phyloP scores from a whole-genome alignment of 306 rosid genomes.

The Carpinus fangiana region DNA sequence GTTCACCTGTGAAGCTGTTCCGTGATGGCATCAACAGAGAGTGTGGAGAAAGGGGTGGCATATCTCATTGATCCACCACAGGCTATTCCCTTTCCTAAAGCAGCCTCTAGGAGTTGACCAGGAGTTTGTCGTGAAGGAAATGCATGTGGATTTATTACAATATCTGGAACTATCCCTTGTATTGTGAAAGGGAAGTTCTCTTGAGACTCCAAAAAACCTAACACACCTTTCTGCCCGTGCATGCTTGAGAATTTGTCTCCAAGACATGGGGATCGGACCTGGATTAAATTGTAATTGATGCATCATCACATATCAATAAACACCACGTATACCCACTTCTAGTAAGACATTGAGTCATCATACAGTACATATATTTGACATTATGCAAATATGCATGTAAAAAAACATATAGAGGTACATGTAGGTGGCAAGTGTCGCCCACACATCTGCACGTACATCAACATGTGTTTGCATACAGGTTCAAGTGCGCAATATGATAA shows the following conservation, averaged over 20 bases:
- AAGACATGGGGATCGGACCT: constrained; percentile 92
- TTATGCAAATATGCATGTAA: neutral
- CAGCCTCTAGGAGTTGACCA: constrained; percentile 96
- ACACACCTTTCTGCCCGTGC: constrained; percentile 99
- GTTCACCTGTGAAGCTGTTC: constrained; percentile 88
- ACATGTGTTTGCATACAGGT: neutral
- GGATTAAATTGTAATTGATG: constrained; percentile 25
- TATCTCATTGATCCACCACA: constrained; percentile 57
- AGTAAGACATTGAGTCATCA: constrained; percentile 16
- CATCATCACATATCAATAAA: neutral
- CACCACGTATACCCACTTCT: neutral
- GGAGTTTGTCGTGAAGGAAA: constrained; percentile 98
- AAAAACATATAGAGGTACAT: neutral
- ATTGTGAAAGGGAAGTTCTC: constrained; percentile 93
- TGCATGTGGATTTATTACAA: constrained; percentile 95
- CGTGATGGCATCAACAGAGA: constrained; percentile 72
- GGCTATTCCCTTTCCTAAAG: constrained; percentile 95
- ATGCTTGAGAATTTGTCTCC: constrained; percentile 98
- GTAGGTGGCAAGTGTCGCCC: neutral
- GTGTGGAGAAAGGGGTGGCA: constrained; percentile 92
- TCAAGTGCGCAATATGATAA: neutral
- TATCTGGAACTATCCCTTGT: constrained; percentile 94
- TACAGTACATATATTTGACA: constrained; percentile 15
- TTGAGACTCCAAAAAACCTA: constrained; percentile 86
- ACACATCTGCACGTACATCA: neutral